Evolutionary conservation across 495 filamentous ascomycete species (phyloP).

Genomic region (Xylaria flabelliformis): DNA sequence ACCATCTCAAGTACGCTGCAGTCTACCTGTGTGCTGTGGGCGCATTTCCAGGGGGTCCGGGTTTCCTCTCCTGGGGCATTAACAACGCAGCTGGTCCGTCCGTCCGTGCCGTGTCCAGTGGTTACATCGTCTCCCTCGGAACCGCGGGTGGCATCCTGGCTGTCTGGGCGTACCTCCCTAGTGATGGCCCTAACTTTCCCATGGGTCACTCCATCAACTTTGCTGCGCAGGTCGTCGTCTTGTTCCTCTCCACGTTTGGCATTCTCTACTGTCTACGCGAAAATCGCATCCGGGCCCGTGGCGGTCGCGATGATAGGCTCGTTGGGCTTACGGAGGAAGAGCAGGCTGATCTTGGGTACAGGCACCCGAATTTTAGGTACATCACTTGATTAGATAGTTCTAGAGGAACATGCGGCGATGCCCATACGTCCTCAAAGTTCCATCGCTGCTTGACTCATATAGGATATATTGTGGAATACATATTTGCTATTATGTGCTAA

Average conservation of each 20-base stretch:
- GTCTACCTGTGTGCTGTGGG: constrained; percentile 58
- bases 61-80: constrained; percentile 62
- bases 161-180: constrained; percentile 61
- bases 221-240: constrained; percentile 50
- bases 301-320: constrained; percentile 58
- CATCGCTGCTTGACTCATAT: neutral
- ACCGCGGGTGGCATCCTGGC: constrained; percentile 64
- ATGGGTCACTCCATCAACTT: constrained; percentile 68
- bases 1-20: constrained; percentile 47
- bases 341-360: constrained; percentile 55
- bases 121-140: constrained; percentile 61
- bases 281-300: constrained; percentile 56
- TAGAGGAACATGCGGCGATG: neutral
- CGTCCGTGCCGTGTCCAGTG: constrained; percentile 60
- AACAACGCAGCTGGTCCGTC: constrained; percentile 64
- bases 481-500: neutral
- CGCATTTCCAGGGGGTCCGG: constrained; percentile 60
- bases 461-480: neutral
- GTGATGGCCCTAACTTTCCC: constrained; percentile 57
- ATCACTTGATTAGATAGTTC: constrained; percentile 35
- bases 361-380: constrained; percentile 63
- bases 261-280: constrained; percentile 60
- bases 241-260: constrained; percentile 52
- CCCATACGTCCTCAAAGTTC: neutral
- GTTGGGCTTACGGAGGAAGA: constrained; percentile 57